A percentile compares a stretch with the other conserved stretches of the same genome.
Evolutionary conservation across 73 alveolate genomes (phyloP).

Genomic region (Paramecium octaurelia): DNA sequence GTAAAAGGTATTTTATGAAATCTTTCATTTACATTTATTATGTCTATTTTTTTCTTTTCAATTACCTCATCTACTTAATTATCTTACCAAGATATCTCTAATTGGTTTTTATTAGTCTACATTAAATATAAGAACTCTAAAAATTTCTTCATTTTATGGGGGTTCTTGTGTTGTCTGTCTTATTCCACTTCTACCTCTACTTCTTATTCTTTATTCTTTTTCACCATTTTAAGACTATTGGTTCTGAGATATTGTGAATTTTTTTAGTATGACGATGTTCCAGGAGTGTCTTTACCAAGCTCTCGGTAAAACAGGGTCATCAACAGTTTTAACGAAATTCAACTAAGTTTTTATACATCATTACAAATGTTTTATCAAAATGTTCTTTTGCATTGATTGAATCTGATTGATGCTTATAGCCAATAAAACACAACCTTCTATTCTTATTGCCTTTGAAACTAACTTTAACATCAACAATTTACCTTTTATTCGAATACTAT

Average conservation of each 20-base stretch:
- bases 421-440: constrained; percentile 55
- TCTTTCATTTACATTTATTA: too few species aligned
- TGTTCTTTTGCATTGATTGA: neutral
- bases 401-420: constrained; percentile 4
- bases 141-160: neutral
- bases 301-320: neutral
- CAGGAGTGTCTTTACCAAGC: constrained; percentile 18
- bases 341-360: neutral
- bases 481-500: neutral
- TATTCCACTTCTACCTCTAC: neutral
- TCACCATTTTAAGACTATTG: neutral
- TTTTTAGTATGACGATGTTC: neutral
- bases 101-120: neutral
- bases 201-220: neutral
- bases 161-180: too few species aligned
- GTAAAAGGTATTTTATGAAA: too few species aligned
- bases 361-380: neutral
- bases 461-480: neutral
- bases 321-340: neutral
- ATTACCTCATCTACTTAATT: neutral
- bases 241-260: neutral
- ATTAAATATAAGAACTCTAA: neutral
- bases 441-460: neutral
- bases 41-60: too few species aligned
- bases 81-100: neutral